Evolutionary conservation across 129 eudicot species (phyloP), one percentile per base, ranked within the genome.

Genomic region (Tagetes patula): DNA sequence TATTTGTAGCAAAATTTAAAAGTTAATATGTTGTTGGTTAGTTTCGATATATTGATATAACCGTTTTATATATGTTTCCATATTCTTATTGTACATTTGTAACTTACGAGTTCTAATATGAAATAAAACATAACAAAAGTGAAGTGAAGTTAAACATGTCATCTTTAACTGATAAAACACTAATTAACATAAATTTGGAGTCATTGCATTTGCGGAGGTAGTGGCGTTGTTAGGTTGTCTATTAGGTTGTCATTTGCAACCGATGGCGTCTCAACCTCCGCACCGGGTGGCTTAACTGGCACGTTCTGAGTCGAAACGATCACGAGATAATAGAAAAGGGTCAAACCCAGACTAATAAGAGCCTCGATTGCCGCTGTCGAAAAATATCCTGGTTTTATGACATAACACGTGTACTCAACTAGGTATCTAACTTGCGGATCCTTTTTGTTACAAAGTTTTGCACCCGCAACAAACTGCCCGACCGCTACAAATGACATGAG

Each of bases 281-380:
- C 45, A 3, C 6, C 62, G 1, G 69, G 40, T 52, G 40, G 54
- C 52, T 74, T 65, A 0, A 0, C 32, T 0, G 75, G 63, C 54
- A 43, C 34, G 1, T 76, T 68, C 8, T 76, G 69, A 68, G 75
- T 46, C 10, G 80, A 76, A 59, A 53, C 81, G 34, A 77, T 69
- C 43, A 77, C 63, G 0, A 77, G 75, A 69, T 77, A 77, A 59
- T 77, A 77, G 43, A 77, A 77, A 4, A 77, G 75, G 43, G 46
- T 77, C 42, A 69, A 47, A 53, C 74, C 33, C 54, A 77, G 49
- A 68, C 53, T 77, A 36, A 13, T 1, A 14, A 77, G 81, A 69
- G 75, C 69, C 53, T 60, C 69, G 8, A 77, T 8, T 30, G 81
- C 70, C 13, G 70, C 75, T 0, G 75, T 11, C 6, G 75, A 77